Base-by-base conservation (phyloP, 164 flowering plant species). In the Magnolia sinica region DNA sequence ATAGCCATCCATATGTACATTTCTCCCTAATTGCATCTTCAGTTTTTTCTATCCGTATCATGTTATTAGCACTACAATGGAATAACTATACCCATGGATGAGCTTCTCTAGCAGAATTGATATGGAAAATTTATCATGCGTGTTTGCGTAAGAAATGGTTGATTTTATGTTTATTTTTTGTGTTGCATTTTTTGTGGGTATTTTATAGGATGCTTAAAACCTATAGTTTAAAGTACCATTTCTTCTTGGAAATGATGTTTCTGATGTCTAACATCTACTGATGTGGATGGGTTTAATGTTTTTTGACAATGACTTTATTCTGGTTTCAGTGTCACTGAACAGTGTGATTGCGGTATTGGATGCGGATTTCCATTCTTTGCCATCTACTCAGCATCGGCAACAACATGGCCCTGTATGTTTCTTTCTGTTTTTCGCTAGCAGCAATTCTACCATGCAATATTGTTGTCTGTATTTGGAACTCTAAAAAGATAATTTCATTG, bases 311-410 rank as follows among this genome's bases (percentile, higher is more conserved):
- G 13, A 55, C 61, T 49, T 64, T 24, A 49, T 50, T 50, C 64
- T 67, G 72, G 24, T 72, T 83, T 81, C 94, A 96, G 99, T 96
- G 84, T 91, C 95, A 0, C 74, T 94, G 78, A 94, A 92, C 81
- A 92, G 95, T 79, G 97, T 96, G 71, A 96, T 96, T 84, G 97
- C 99, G 1, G 97, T 96, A 50, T 76, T 96, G 88, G 99, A 96
- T 88, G 97, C 98, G 27, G 99, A 96, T 87, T 96, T 96, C 84
- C 99, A 94, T 84, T 92, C 98, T 74, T 95, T 96, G 74, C 96
- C 98, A 78, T 86, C 99, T 50, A 85, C 85, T 55, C 93, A 90
- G 81, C 98, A 94, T 82, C 84, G 98, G 73, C 97, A 91, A 82
- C 98, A 91, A 78, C 88, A 93, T 87, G 98, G 99, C 75, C 98